Evolutionary conservation across 23 red algal species (phyloP).

Genomic region (Gracilaria gracilis): DNA sequence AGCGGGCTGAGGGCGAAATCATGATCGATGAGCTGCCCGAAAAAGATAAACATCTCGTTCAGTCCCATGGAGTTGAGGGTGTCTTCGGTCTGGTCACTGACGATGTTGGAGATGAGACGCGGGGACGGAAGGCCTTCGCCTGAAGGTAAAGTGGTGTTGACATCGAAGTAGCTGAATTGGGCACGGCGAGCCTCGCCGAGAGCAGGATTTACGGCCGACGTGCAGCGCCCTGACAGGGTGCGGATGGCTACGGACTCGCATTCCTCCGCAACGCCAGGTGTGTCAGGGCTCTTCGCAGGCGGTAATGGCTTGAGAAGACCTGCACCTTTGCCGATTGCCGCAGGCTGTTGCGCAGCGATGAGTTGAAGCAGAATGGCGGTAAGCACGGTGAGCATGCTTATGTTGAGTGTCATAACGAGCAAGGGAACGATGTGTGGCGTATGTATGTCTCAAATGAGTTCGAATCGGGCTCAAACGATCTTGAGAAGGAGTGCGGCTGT

Average conservation of each 20-base stretch:
- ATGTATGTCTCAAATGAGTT: neutral
- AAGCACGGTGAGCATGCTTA: neutral
- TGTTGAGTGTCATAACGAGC: neutral
- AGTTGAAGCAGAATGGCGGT: neutral
- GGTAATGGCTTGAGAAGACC: slow-evolving; percentile 7
- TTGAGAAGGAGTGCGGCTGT: no score
- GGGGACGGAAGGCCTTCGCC: slow-evolving; percentile 30
- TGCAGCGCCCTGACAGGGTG: slow-evolving; percentile 19
- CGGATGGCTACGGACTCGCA: slow-evolving; percentile 2
- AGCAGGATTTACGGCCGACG: slow-evolving; percentile 14
- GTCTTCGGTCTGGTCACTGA: slow-evolving; percentile 37
- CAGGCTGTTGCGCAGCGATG: neutral
- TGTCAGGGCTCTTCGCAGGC: neutral
- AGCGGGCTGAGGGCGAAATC: slow-evolving; percentile 27
- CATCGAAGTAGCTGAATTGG: slow-evolving; percentile 48
- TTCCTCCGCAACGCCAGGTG: slow-evolving; percentile 1
- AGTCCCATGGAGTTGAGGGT: slow-evolving; percentile 30
- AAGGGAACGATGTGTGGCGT: neutral
- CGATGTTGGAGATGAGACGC: slow-evolving; percentile 62
- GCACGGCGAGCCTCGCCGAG: slow-evolving; percentile 26
- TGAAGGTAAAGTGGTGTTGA: neutral
- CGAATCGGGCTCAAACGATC: no score
- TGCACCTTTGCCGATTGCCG: neutral
- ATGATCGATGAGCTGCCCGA: slow-evolving; percentile 65
- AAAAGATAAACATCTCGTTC: slow-evolving; percentile 54